Evolutionary conservation across 2,329 filamentous ascomycete species (phyloP), one percentile per base, ranked within the genome.

Genomic region (Diaporthe sp.): DNA sequence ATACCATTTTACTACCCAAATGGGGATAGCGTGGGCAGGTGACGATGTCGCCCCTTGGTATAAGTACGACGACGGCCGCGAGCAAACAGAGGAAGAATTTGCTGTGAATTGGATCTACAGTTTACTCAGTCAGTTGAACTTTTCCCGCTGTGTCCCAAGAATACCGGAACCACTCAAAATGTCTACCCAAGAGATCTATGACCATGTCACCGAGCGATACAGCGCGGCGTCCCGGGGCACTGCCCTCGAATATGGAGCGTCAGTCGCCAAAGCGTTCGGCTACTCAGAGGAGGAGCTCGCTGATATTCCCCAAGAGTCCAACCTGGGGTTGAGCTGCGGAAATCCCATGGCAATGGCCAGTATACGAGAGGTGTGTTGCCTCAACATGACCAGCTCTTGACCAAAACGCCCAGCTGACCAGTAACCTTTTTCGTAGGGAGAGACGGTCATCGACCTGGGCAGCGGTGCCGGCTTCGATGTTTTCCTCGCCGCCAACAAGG

Each of bases 391-490:
- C 37, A 8, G 19, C 19, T 1, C 6, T 19, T 51, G 22, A 51
- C 22, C 15, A 47, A 10, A 39, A 27, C 6, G 35, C 27, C 19
- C 15, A 39, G 13, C 69, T 72, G 30, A 74, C 56, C 47, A 69
- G 19, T 35, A 4, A 42, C 39, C 17, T 25, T 22, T 12, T 2
- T 13, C 25, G 10, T 69, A 90, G 85, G 89, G 89, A 19, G 90
- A 92, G 78, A 88, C 85, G 0, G 85, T 91, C 2, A 80, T 92
- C 72, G 90, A 91, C 76, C 82, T 92, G 1, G 90, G 90, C 2
- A 86, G 85, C 75, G 89, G 90, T 3, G 89, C 86, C 10, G 90
- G 90, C 0, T 88, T 92, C 58, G 90, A 92, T 77, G 86, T 88
- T 25, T 90, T 91, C 75, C 84, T 88, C 4, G 88, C 89, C 15